Evolutionary conservation across 1,284 basidiomycete genomes (phyloP).

Genomic region (Ustilago vetiveriae): DNA sequence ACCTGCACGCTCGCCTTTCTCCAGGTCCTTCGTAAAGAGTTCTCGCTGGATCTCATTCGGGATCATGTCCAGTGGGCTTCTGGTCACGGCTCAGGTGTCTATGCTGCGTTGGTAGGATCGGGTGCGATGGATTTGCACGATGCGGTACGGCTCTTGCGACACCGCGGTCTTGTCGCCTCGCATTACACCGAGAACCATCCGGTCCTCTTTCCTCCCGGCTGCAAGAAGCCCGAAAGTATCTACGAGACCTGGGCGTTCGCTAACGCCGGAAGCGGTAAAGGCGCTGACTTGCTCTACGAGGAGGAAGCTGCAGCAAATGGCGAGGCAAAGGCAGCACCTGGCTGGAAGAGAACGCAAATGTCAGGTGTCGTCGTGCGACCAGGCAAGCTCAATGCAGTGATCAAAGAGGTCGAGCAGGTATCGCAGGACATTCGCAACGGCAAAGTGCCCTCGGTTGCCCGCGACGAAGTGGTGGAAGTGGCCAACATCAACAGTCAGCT

Average conservation of each 20-base stretch:
- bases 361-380: slow-evolving; percentile 61
- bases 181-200: slow-evolving; percentile 53
- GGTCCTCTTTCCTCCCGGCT: slow-evolving; percentile 60
- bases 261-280: slow-evolving; percentile 60
- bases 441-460: slow-evolving; percentile 48
- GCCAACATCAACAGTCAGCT: slow-evolving; percentile 64
- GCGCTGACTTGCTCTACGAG: slow-evolving; percentile 51
- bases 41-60: slow-evolving; percentile 56
- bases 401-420: slow-evolving; percentile 50
- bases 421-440: slow-evolving; percentile 53
- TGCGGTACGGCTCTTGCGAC: slow-evolving; percentile 58
- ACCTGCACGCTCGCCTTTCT: slow-evolving; percentile 61
- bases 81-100: slow-evolving; percentile 63
- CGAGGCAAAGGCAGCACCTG: slow-evolving; percentile 7
- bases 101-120: slow-evolving; percentile 59
- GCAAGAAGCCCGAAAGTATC: slow-evolving; percentile 57
- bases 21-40: slow-evolving; percentile 61
- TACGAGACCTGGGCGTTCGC: slow-evolving; percentile 67
- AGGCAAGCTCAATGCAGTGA: slow-evolving; percentile 52
- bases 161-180: slow-evolving; percentile 57
- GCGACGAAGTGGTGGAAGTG: slow-evolving; percentile 64
- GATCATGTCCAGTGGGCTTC: slow-evolving; percentile 59
- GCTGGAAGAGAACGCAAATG: slow-evolving; percentile 64
- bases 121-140: slow-evolving; percentile 54
- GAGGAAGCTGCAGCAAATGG: slow-evolving; percentile 8